Percentiles rank a stretch among this genome's conserved stretches.
phyloP scores from a whole-genome alignment of 2,329 filamentous ascomycete genomes.

The Calycina herbarum region DNA sequence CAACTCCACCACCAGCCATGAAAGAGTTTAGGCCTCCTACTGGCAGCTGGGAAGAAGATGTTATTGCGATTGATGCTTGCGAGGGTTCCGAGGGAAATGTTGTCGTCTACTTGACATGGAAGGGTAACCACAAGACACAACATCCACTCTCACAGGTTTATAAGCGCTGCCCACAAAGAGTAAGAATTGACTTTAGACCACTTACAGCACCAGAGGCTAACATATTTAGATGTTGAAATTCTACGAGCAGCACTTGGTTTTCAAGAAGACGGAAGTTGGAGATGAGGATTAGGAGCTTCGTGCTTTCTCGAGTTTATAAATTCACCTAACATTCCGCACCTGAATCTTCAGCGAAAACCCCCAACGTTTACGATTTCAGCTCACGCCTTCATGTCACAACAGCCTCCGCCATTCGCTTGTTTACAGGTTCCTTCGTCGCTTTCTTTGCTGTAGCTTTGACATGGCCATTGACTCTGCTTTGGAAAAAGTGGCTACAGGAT shows the following conservation, averaged over 20 bases:
- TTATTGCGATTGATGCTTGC: conserved; percentile 70
- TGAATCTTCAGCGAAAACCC: neutral
- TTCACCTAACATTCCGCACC: neutral
- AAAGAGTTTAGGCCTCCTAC: conserved; percentile 64
- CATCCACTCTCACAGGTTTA: conserved; percentile 70
- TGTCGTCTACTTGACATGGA: conserved; percentile 72
- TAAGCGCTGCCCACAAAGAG: conserved; percentile 76
- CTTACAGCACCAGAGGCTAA: neutral
- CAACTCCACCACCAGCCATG: conserved; percentile 49
- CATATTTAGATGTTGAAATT: conserved; percentile 27
- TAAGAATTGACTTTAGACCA: conserved; percentile 37
- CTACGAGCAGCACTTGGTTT: conserved; percentile 49
- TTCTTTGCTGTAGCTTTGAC: neutral
- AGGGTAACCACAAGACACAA: conserved; percentile 70
- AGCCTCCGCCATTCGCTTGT: neutral
- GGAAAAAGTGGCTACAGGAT: conserved; percentile 2
- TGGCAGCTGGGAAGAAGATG: conserved; percentile 75
- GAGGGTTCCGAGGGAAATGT: conserved; percentile 64
- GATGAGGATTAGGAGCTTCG: neutral
- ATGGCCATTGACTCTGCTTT: neutral
- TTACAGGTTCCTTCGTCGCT: neutral
- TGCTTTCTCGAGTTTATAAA: neutral
- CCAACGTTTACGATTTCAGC: neutral
- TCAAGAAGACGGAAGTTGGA: conserved; percentile 13
- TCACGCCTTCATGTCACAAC: neutral